Percentiles rank a stretch among this genome's conserved stretches.
Conservation (phyloP, 139 green algal species). For the Trebouxia sp. region DNA sequence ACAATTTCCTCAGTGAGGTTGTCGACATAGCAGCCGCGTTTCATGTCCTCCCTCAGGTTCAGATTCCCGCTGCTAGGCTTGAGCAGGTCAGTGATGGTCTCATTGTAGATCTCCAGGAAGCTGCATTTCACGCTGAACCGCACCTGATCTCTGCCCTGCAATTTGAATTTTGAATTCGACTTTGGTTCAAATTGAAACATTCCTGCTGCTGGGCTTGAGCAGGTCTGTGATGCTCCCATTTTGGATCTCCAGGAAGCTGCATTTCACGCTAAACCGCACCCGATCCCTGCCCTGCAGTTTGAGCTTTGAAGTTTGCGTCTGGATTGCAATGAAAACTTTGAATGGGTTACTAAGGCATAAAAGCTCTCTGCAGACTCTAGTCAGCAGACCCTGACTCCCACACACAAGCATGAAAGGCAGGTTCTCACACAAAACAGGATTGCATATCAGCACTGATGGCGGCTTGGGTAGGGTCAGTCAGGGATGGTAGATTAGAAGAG, state of each 20-base stretch:
- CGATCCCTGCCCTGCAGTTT: constrained; percentile 16
- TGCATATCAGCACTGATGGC: no score
- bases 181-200: not conserved
- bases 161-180: not conserved
- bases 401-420: not conserved
- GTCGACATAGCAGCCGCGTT: constrained; percentile 79
- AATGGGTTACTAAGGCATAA: no score
- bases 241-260: constrained; percentile 83
- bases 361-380: no score
- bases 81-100: constrained; percentile 84
- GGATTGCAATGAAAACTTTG: no score
- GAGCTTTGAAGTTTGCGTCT: no score
- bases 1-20: constrained; percentile 68
- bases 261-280: not conserved
- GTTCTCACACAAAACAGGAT: no score
- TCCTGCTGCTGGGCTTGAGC: constrained; percentile 48
- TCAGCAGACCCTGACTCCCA: not conserved
- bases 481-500: not conserved
- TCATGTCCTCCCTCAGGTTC: constrained; percentile 71
- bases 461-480: no score
- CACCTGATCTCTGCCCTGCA: constrained; percentile 24
- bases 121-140: constrained; percentile 30
- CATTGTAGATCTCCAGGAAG: constrained; percentile 83
- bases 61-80: constrained; percentile 51
- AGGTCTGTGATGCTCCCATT: constrained; percentile 81